Percentiles rank a stretch among this genome's conserved stretches.
Evolutionary conservation across 192 early-diverging fungal genomes (phyloP).

Genomic region (Mortierella antarctica): DNA sequence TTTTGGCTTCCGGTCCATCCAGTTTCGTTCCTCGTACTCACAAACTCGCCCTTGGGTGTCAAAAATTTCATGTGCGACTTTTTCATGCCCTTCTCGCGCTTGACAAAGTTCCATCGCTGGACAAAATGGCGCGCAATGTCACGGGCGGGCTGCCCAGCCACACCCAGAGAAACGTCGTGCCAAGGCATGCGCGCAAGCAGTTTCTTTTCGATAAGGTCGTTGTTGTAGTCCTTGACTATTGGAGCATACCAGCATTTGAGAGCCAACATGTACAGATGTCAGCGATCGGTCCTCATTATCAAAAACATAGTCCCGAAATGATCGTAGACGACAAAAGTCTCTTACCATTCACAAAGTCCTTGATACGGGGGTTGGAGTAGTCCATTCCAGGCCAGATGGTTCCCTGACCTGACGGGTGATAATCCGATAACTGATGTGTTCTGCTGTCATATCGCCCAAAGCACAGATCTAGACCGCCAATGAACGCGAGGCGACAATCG

Average conservation of each 20-base stretch:
- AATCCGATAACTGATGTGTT: slow-evolving; percentile 80
- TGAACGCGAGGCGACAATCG: slow-evolving; percentile 78
- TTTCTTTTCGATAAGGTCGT: slow-evolving; percentile 57
- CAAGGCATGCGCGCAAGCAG: slow-evolving; percentile 84
- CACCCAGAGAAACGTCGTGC: slow-evolving; percentile 86
- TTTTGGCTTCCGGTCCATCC: slow-evolving; percentile 72
- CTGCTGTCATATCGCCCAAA: slow-evolving; percentile 88
- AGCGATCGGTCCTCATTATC: not conserved
- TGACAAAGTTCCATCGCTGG: slow-evolving; percentile 93
- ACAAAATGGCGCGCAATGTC: slow-evolving; percentile 91
- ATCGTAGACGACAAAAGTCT: not conserved
- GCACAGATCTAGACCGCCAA: slow-evolving; percentile 85
- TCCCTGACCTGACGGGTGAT: slow-evolving; percentile 62
- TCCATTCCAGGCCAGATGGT: slow-evolving; percentile 81
- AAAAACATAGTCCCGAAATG: not conserved
- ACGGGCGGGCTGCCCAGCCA: slow-evolving; percentile 83
- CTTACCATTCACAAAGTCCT: slow-evolving; percentile 73
- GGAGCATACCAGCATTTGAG: no score
- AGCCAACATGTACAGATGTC: not conserved
- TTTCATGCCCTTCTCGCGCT: slow-evolving; percentile 73
- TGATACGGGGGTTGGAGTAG: slow-evolving; percentile 89
- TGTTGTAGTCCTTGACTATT: slow-evolving; percentile 64
- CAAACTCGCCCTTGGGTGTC: slow-evolving; percentile 82
- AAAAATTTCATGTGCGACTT: slow-evolving; percentile 71
- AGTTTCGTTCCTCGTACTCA: slow-evolving; percentile 64